Evolutionary conservation across 805 yeast genomes (phyloP).

Genomic region (Grigorovia yakushimaensis): DNA sequence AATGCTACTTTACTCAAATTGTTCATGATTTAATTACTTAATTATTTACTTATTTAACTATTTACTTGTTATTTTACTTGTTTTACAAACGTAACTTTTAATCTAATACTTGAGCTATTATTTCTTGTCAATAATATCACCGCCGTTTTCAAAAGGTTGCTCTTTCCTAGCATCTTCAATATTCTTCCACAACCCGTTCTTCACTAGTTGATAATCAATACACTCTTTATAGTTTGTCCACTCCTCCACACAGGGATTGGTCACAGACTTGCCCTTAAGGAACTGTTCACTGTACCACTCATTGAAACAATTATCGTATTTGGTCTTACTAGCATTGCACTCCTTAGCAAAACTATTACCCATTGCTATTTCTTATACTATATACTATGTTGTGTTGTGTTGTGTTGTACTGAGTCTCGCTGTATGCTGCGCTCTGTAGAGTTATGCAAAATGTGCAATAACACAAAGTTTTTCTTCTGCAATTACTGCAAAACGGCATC

Average conservation of each 20-base stretch:
- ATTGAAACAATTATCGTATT: conserved; percentile 89
- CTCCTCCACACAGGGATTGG: conserved; percentile 83
- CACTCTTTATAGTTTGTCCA: conserved; percentile 90
- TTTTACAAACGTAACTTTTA: not conserved
- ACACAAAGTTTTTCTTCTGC: too few species aligned
- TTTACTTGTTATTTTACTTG: too few species aligned
- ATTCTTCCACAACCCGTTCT: conserved; percentile 71
- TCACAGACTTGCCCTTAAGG: conserved; percentile 41
- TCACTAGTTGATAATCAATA: conserved; percentile 59
- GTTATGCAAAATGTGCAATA: too few species aligned
- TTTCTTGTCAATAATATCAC: conserved; percentile 27
- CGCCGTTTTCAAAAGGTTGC: conserved; percentile 76
- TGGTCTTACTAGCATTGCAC: conserved; percentile 76
- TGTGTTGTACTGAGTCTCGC: too few species aligned
- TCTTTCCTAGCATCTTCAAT: conserved; percentile 83
- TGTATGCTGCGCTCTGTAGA: too few species aligned
- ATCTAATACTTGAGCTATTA: not conserved
- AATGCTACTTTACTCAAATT: conserved; percentile 17
- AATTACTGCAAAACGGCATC: too few species aligned
- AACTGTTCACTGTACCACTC: conserved; percentile 89
- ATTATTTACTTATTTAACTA: not conserved
- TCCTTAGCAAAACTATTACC: conserved; percentile 94
- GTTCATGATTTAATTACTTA: not conserved
- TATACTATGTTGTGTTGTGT: too few species aligned
- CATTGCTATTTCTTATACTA: conserved; percentile 36